Conservation (phyloP, 768 basidiomycete species). For the Mycena polygramma region DNA sequence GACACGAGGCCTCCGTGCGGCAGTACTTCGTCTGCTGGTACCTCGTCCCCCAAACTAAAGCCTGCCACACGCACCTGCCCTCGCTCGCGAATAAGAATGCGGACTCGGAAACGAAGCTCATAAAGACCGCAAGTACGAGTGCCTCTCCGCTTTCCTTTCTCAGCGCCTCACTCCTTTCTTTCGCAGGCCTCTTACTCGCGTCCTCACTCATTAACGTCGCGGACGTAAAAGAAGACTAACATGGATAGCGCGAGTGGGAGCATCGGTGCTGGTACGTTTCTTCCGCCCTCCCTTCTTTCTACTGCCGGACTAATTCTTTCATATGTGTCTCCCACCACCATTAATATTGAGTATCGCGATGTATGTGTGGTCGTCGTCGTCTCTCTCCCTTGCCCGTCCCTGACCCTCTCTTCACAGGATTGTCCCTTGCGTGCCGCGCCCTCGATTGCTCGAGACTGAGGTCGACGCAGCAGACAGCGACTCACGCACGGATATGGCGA, state of each 20-base stretch:
- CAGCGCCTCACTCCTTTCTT: too few species aligned
- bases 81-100: background rate
- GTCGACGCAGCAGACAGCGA: background rate
- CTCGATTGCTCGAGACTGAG: constrained; percentile 2
- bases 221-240: background rate
- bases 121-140: too few species aligned
- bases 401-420: too few species aligned
- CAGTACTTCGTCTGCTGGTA: constrained; percentile 3
- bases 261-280: constrained; percentile 3
- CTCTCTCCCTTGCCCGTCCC: background rate
- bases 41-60: background rate
- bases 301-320: background rate
- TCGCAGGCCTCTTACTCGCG: background rate
- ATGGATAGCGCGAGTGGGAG: background rate
- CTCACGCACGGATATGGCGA: background rate
- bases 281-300: background rate
- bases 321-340: background rate
- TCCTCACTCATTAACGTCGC: constrained; percentile 4
- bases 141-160: too few species aligned
- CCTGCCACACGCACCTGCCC: background rate
- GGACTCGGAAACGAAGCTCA: too few species aligned
- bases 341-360: too few species aligned
- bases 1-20: constrained; percentile 1
- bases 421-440: constrained; percentile 3
- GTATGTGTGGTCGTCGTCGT: too few species aligned